These are phyloP conservation scores for Dactylella cylindrospora DNA, from an alignment of 2,329 filamentous ascomycete genomes.

Conservation along the genomic window DNA sequence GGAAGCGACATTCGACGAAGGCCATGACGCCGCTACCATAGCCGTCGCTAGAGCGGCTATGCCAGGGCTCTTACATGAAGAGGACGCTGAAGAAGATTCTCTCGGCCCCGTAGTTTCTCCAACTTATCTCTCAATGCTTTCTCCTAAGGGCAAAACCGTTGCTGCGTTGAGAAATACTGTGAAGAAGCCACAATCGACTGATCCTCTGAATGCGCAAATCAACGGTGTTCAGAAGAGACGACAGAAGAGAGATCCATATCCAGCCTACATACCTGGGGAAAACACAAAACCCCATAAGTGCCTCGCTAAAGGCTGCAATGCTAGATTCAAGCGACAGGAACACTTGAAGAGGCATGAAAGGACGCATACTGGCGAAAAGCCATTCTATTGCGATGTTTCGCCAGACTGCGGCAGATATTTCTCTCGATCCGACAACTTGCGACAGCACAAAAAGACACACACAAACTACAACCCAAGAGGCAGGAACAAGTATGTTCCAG, in stretches of 20 bases:
- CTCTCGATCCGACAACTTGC: constrained; percentile 47
- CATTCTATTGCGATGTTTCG: constrained; percentile 44
- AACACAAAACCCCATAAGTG: constrained; percentile 45
- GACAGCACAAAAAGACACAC: constrained; percentile 46
- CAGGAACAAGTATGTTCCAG: constrained; percentile 38
- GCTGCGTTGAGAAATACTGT: constrained; percentile 14
- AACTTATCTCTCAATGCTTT: constrained; percentile 33
- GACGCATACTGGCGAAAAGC: constrained; percentile 47
- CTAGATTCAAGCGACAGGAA: constrained; percentile 47
- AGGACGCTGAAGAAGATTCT: constrained; percentile 31
- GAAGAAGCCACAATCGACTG: constrained; percentile 17
- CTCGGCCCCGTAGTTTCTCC: constrained; percentile 20
- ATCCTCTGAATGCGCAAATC: constrained; percentile 9
- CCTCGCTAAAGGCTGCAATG: constrained; percentile 36
- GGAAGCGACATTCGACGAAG: constrained; percentile 36
- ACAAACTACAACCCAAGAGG: constrained; percentile 44
- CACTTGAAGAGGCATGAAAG: constrained; percentile 48
- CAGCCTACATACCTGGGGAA: constrained; percentile 24
- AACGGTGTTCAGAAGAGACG: constrained; percentile 28
- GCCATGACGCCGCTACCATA: constrained; percentile 39
- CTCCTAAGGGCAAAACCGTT: constrained; percentile 23
- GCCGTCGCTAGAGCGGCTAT: constrained; percentile 37
- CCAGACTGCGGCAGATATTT: constrained; percentile 46
- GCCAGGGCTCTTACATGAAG: constrained; percentile 40
- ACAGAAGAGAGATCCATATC: constrained; percentile 21